phyloP scores from a whole-genome alignment of 1,139 yeast species.

The Protomyces lactucae-debilis region DNA sequence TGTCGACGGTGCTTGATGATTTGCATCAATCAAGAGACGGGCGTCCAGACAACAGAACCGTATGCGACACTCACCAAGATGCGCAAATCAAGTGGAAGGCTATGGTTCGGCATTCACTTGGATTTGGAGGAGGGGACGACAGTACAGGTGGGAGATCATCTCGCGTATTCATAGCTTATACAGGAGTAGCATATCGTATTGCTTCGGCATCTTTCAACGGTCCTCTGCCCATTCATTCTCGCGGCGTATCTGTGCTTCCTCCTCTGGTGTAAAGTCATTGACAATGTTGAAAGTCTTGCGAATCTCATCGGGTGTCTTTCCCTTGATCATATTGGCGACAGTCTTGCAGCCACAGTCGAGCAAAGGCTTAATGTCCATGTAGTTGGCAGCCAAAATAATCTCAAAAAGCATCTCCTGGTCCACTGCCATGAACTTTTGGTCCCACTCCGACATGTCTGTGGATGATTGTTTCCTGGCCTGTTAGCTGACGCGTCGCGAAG shows the following conservation, averaged over 20 bases:
- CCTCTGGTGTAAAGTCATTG: conserved; percentile 95
- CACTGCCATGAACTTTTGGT: conserved; percentile 86
- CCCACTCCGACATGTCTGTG: conserved; percentile 79
- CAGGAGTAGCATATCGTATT: not conserved
- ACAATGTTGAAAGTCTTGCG: conserved; percentile 90
- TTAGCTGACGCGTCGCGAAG: not conserved
- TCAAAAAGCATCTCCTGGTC: conserved; percentile 99
- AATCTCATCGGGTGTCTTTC: conserved; percentile 93
- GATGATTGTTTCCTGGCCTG: conserved; percentile 40
- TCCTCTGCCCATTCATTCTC: conserved; percentile 86
- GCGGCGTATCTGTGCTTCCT: conserved; percentile 94
- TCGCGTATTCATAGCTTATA: not conserved
- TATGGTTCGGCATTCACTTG: conserved; percentile 20
- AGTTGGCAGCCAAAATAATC: conserved; percentile 87
- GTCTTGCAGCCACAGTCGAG: conserved; percentile 95
- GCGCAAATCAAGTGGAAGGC: conserved; percentile 1
- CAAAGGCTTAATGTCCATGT: conserved; percentile 85
- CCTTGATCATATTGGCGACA: conserved; percentile 97
- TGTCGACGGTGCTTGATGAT: conserved; percentile 21
- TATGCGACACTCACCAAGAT: not conserved
- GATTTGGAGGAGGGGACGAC: not conserved
- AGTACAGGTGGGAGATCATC: not conserved
- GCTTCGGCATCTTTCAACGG: conserved; percentile 46
- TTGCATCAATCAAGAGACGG: conserved; percentile 16
- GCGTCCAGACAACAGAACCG: conserved; percentile 2